These are phyloP conservation scores for Chrysosporium queenslandicum DNA, from an alignment of 2,329 filamentous ascomycete genomes.

Conservation along the genomic window DNA sequence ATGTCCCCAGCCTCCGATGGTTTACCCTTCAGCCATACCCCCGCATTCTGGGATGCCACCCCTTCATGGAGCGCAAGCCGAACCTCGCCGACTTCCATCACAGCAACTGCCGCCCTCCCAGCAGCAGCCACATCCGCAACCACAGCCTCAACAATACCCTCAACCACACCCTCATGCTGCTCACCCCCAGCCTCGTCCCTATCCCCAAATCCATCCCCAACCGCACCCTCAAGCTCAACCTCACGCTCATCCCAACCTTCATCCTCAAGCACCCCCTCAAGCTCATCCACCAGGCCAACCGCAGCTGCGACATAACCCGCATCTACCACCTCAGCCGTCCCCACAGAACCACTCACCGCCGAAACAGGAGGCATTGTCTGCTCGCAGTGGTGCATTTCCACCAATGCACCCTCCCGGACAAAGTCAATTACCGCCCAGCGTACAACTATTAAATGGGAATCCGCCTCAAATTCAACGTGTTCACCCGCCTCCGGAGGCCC, in stretches of 20 bases:
- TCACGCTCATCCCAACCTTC: neutral
- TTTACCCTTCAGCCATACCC: neutral
- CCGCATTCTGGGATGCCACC: neutral
- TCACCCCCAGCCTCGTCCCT: slow-evolving; percentile 7
- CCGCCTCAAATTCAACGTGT: slow-evolving; percentile 4
- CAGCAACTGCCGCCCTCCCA: neutral
- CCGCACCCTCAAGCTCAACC: neutral
- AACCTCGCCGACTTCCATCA: slow-evolving; percentile 1
- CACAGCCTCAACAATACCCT: neutral
- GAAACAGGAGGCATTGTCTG: neutral
- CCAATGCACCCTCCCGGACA: slow-evolving; percentile 1
- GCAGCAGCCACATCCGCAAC: neutral
- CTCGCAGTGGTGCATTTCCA: neutral
- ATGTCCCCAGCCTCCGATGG: neutral
- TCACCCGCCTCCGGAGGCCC: neutral
- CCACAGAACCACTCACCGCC: neutral
- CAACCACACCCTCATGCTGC: neutral
- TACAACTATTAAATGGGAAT: slow-evolving; percentile 6
- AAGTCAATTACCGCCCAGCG: neutral
- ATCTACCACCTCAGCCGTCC: neutral
- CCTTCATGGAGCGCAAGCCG: neutral
- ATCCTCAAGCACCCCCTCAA: neutral
- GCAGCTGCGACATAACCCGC: too few species aligned
- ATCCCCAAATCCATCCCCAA: neutral
- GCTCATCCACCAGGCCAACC: slow-evolving; percentile 6